phyloP scores from a whole-genome alignment of 1,284 basidiomycete genomes.

The Neolentinus lepideus region DNA sequence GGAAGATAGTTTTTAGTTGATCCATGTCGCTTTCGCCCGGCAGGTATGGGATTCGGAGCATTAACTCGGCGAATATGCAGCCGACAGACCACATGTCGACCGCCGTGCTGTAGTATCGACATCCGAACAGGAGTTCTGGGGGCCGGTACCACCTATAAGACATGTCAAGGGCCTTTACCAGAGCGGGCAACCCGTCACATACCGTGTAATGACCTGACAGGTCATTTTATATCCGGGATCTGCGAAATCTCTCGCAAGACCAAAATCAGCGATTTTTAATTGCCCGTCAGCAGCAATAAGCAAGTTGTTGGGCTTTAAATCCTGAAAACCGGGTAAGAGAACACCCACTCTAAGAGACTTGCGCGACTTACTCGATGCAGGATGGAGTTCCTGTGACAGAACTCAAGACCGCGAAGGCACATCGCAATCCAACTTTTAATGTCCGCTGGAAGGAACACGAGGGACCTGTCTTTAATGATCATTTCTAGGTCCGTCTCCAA shows the following conservation, averaged over 20 bases:
- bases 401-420: conserved; percentile 94
- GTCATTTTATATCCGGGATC: conserved; percentile 96
- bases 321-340: conserved; percentile 39
- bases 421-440: conserved; percentile 99
- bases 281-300: conserved; percentile 88
- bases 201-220: conserved; percentile 95
- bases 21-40: conserved; percentile 95
- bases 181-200: conserved; percentile 11
- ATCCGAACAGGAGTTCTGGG: conserved; percentile 87
- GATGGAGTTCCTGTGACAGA: conserved; percentile 92
- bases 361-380: conserved; percentile 74
- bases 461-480: conserved; percentile 88
- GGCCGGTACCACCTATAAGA: conserved; percentile 89
- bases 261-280: conserved; percentile 98
- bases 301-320: conserved; percentile 98
- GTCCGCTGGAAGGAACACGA: conserved; percentile 91
- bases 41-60: conserved; percentile 91
- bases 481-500: conserved; percentile 97
- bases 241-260: conserved; percentile 92
- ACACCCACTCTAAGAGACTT: background rate
- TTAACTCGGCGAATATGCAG: conserved; percentile 93
- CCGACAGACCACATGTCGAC: conserved; percentile 96
- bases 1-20: conserved; percentile 91
- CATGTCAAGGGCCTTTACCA: background rate
- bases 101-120: conserved; percentile 80